Percentiles rank a stretch among this genome's conserved stretches.
Conservation (phyloP, 1,284 basidiomycete genomes). For the Caloboletus inedulis region DNA sequence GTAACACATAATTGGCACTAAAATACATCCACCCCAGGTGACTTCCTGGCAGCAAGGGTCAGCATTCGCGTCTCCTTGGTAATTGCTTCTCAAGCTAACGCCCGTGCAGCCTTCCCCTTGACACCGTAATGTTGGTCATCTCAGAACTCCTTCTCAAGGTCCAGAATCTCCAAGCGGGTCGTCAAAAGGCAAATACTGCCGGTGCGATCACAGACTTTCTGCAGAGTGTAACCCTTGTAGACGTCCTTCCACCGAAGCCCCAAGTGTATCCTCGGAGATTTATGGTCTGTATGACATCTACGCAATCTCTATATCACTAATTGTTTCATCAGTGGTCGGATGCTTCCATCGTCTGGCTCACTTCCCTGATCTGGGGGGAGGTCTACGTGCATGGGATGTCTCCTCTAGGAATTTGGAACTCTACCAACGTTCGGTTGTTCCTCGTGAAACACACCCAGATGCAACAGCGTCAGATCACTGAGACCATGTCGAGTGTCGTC, state of each 20-base stretch:
- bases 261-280: conserved; percentile 70
- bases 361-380: conserved; percentile 89
- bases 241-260: conserved; percentile 70
- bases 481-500: conserved; percentile 72
- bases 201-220: conserved; percentile 70
- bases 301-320: conserved; percentile 2
- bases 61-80: conserved; percentile 19
- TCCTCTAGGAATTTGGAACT: conserved; percentile 82
- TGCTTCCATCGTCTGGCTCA: conserved; percentile 85
- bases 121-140: conserved; percentile 78
- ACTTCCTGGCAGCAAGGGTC: conserved; percentile 87
- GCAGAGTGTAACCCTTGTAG: conserved; percentile 56
- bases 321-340: conserved; percentile 71
- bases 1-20: background rate
- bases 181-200: conserved; percentile 59
- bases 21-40: conserved; percentile 43
- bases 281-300: conserved; percentile 45
- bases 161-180: conserved; percentile 72
- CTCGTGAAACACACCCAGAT: conserved; percentile 79
- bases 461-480: conserved; percentile 68
- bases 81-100: conserved; percentile 6
- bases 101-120: conserved; percentile 69
- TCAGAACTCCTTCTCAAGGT: conserved; percentile 85
- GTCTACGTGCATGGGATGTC: conserved; percentile 87
- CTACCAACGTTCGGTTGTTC: conserved; percentile 83